Evolutionary conservation across 1,284 basidiomycete genomes (phyloP).

Genomic region (Heterobasidion parviporum): DNA sequence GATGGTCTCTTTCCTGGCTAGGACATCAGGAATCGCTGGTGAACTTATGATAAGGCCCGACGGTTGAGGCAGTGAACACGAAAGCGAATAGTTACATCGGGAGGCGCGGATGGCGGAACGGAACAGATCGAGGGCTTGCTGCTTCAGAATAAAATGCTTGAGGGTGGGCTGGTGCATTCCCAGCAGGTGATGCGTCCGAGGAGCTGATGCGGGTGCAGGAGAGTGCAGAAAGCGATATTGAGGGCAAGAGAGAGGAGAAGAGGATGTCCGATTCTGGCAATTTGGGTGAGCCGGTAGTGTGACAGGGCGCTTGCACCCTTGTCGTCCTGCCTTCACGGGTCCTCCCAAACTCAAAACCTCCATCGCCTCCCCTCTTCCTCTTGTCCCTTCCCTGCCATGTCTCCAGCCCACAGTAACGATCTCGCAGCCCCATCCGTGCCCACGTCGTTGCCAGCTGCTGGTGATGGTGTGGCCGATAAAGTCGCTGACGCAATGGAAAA

Average conservation of each 20-base stretch:
- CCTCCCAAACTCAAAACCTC: background rate
- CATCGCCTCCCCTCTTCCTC: conserved; percentile 2
- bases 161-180: conserved; percentile 28
- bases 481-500: conserved; percentile 28
- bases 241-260: background rate
- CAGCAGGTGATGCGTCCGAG: too few species aligned
- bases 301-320: conserved; percentile 3
- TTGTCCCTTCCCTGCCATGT: conserved; percentile 1
- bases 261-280: background rate
- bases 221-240: too few species aligned
- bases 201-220: too few species aligned
- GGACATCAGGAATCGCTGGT: conserved; percentile 55
- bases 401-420: conserved; percentile 9
- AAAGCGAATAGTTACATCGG: conserved; percentile 37
- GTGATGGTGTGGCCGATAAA: conserved; percentile 17
- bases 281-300: background rate
- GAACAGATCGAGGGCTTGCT: conserved; percentile 54
- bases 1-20: conserved; percentile 55
- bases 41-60: conserved; percentile 4
- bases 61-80: background rate
- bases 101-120: conserved; percentile 59
- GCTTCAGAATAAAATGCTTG: conserved; percentile 67
- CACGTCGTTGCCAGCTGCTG: conserved; percentile 7
- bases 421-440: conserved; percentile 3
- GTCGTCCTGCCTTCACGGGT: background rate